These are phyloP conservation scores for Diplodia corticola DNA, from an alignment of 2,329 filamentous ascomycete genomes.

Conservation along the genomic window DNA sequence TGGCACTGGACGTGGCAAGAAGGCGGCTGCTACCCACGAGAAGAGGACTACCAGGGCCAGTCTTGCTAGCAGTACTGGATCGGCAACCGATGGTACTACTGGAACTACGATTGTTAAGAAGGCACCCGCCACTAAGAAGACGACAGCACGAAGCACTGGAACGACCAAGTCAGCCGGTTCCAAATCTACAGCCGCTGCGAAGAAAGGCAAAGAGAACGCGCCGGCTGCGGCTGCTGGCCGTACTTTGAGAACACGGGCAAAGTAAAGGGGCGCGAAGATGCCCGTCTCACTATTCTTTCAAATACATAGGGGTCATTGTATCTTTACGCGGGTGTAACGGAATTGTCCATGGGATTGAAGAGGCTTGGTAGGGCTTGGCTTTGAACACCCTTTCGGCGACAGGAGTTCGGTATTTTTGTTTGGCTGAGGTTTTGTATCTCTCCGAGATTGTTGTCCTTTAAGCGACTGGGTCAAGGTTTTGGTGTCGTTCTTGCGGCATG, in stretches of 20 bases:
- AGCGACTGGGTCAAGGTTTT: neutral
- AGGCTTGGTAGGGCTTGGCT: neutral
- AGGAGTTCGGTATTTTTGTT: neutral
- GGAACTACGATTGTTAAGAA: slow-evolving; percentile 62
- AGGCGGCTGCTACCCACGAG: slow-evolving; percentile 45
- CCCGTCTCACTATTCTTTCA: neutral
- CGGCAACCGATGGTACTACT: slow-evolving; percentile 63
- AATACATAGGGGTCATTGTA: neutral
- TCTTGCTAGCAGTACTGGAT: slow-evolving; percentile 56
- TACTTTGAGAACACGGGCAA: slow-evolving; percentile 16
- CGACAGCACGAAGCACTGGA: slow-evolving; percentile 11
- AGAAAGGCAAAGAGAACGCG: slow-evolving; percentile 22
- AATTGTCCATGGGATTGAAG: neutral
- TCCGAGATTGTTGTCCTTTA: neutral
- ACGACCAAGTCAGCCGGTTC: slow-evolving; percentile 11
- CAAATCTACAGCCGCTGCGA: slow-evolving; percentile 21
- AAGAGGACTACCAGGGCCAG: slow-evolving; percentile 28
- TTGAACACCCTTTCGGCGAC: neutral
- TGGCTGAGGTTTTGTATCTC: neutral
- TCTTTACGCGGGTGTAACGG: neutral
- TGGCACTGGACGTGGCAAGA: slow-evolving; percentile 59
- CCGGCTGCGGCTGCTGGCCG: slow-evolving; percentile 4
- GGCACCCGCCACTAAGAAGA: slow-evolving; percentile 29
- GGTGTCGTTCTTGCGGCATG: neutral
- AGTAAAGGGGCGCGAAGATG: neutral